Percentiles rank a stretch among this genome's conserved stretches.
phyloP scores from a whole-genome alignment of 2,329 filamentous ascomycete genomes.

The Tolypocladium endophyticum region DNA sequence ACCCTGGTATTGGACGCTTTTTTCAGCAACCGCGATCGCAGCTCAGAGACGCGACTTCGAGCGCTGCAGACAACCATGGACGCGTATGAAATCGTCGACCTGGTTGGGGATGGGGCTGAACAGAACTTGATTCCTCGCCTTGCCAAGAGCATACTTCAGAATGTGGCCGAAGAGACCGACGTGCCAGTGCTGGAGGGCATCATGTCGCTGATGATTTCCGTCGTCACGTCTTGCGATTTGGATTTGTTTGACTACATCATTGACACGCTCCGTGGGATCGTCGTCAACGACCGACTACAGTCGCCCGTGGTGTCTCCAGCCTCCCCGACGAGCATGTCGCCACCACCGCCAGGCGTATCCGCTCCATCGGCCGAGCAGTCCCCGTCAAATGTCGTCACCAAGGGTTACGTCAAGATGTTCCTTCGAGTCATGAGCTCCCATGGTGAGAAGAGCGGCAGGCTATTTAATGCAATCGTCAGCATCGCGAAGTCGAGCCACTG shows the following conservation, averaged over 20 bases:
- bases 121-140: slow-evolving; percentile 47
- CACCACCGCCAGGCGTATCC: slow-evolving; percentile 9
- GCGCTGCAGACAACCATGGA: slow-evolving; percentile 52
- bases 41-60: slow-evolving; percentile 50
- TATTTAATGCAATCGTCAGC: slow-evolving; percentile 53
- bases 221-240: slow-evolving; percentile 49
- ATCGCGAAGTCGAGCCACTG: slow-evolving; percentile 50
- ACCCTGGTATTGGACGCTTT: slow-evolving; percentile 50
- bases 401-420: slow-evolving; percentile 66
- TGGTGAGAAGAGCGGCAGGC: slow-evolving; percentile 49
- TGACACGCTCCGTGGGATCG: slow-evolving; percentile 38
- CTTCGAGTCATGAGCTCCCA: slow-evolving; percentile 60
- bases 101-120: slow-evolving; percentile 48
- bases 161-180: slow-evolving; percentile 53
- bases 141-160: slow-evolving; percentile 49
- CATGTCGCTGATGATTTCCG: slow-evolving; percentile 52
- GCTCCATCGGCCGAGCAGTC: slow-evolving; percentile 30
- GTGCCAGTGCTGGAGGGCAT: slow-evolving; percentile 53
- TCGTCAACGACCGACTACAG: slow-evolving; percentile 36
- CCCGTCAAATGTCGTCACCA: slow-evolving; percentile 59
- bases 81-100: slow-evolving; percentile 46
- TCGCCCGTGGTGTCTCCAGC: slow-evolving; percentile 26
- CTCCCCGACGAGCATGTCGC: slow-evolving; percentile 12
- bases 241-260: slow-evolving; percentile 49
- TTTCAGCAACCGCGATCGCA: slow-evolving; percentile 50